A percentile compares a stretch with the other conserved stretches of the same genome.
Conservation (phyloP, 2,329 filamentous ascomycete genomes). For the Ophiostoma novo-ulmi region DNA sequence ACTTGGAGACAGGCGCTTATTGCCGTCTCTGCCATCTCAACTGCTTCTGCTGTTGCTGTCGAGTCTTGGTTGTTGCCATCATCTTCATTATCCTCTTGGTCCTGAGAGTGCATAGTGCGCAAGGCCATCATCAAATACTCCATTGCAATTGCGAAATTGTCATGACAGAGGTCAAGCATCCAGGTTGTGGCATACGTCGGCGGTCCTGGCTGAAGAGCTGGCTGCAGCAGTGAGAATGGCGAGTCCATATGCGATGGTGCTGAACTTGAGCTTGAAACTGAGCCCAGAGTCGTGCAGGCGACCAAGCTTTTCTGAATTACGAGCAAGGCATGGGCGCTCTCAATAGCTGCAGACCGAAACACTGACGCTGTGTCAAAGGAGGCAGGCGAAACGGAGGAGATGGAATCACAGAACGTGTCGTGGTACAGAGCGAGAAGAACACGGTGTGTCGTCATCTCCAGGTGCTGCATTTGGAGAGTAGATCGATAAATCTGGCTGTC, state of each 20-base stretch:
- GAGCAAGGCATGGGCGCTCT: slow-evolving; percentile 18
- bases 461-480: slow-evolving; percentile 22
- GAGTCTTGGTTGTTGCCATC: not conserved
- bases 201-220: not conserved
- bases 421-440: slow-evolving; percentile 30
- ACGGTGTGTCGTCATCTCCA: slow-evolving; percentile 29
- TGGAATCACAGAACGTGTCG: slow-evolving; percentile 20
- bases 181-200: slow-evolving; percentile 18
- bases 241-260: not conserved
- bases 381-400: not conserved
- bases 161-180: slow-evolving; percentile 30
- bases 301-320: slow-evolving; percentile 28
- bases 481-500: not conserved
- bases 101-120: not conserved
- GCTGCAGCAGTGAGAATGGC: slow-evolving; percentile 4
- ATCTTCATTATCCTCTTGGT: not conserved
- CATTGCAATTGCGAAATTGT: slow-evolving; percentile 30
- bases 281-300: not conserved
- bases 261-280: not conserved
- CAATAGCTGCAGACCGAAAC: not conserved
- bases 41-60: not conserved
- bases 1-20: slow-evolving; percentile 20
- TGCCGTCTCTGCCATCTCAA: not conserved
- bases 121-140: slow-evolving; percentile 27
- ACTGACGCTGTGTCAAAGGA: not conserved